Percentiles rank a stretch among this genome's conserved stretches.
Evolutionary conservation across 139 green algal genomes (phyloP).

Genomic region (Haematococcus lacustris): DNA sequence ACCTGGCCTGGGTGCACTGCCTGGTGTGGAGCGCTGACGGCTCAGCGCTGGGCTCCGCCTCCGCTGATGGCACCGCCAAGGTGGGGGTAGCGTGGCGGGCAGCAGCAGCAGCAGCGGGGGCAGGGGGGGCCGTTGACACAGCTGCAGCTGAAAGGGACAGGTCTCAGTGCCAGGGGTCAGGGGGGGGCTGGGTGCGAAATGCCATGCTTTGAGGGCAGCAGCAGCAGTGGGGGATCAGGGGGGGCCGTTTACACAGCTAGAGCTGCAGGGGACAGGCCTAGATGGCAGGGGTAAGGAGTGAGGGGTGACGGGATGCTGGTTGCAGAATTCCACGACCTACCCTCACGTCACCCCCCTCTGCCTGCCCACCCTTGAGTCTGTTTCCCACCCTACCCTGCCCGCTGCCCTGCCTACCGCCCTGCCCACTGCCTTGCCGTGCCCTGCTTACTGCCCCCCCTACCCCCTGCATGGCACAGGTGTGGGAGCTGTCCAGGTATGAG

Average conservation of each 20-base stretch:
- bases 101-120: neutral
- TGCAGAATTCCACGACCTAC: no score
- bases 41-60: conserved; percentile 29
- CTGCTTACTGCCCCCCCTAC: neutral
- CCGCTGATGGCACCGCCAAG: conserved; percentile 42
- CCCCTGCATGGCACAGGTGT: conserved; percentile 1
- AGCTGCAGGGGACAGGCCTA: no score
- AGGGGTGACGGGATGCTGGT: no score
- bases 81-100: no score
- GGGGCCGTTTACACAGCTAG: neutral
- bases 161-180: neutral
- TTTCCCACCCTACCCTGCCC: neutral
- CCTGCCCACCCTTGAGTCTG: neutral
- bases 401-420: neutral
- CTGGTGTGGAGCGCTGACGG: conserved; percentile 35
- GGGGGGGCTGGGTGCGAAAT: neutral
- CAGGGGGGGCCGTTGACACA: neutral
- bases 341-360: neutral
- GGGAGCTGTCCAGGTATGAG: conserved; percentile 2
- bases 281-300: no score
- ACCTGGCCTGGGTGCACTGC: conserved; percentile 32
- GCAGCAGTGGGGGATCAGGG: neutral
- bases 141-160: neutral
- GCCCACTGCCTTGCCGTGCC: neutral
- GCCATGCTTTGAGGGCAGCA: neutral